phyloP scores from a whole-genome alignment of 129 eudicot genomes.

The Silybum marianum region DNA sequence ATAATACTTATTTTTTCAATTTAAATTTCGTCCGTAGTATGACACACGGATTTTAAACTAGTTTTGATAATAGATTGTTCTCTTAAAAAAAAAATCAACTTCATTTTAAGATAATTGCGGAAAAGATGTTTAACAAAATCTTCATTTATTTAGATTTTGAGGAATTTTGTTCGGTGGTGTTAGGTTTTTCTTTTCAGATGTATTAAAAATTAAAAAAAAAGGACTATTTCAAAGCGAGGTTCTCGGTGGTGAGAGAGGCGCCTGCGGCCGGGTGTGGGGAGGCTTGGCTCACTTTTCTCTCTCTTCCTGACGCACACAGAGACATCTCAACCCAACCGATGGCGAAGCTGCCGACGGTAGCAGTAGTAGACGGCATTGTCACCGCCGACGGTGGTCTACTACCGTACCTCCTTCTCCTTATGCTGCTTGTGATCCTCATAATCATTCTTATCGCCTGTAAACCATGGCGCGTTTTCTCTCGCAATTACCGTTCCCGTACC shows the following conservation, averaged over 20 bases:
- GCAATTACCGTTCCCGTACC: constrained; percentile 47
- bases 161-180: not conserved
- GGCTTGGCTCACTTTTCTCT: constrained; percentile 34
- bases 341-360: constrained; percentile 51
- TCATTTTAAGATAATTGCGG: too few relatives aligned
- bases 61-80: too few relatives aligned
- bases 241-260: constrained; percentile 39
- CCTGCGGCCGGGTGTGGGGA: constrained; percentile 30
- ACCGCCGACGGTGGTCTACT: constrained; percentile 22
- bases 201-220: not conserved
- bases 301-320: constrained; percentile 22
- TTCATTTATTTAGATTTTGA: too few relatives aligned
- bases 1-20: too few relatives aligned
- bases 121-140: too few relatives aligned
- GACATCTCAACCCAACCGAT: constrained; percentile 38
- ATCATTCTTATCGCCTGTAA: constrained; percentile 64
- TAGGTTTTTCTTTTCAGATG: not conserved
- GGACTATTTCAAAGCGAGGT: constrained; percentile 45
- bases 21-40: too few relatives aligned
- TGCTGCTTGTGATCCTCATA: constrained; percentile 57
- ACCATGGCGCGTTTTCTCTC: constrained; percentile 79
- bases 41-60: too few relatives aligned
- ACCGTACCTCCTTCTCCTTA: constrained; percentile 37
- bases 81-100: too few relatives aligned
- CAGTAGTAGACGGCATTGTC: constrained; percentile 28